Percentiles rank a stretch among this genome's conserved stretches.
phyloP scores from a whole-genome alignment of 371 early-diverging fungal genomes.

The Chytridium lagenaria region DNA sequence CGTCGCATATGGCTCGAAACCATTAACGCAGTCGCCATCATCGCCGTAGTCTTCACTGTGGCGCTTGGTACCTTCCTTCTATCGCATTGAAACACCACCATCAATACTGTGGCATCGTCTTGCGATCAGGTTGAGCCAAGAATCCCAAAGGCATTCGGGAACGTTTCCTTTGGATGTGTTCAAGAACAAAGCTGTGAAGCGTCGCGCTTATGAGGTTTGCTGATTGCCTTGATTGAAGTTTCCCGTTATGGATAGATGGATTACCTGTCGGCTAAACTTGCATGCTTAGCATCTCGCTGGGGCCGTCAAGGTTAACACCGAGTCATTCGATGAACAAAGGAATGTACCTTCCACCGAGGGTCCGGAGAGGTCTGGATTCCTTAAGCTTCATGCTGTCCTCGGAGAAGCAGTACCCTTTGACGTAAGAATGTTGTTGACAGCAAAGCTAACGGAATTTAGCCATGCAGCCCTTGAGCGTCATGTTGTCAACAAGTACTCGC shows the following conservation, averaged over 20 bases:
- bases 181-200: background rate
- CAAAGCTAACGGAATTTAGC: background rate
- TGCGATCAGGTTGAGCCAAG: background rate
- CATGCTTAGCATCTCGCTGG: conserved; percentile 2
- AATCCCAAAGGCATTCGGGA: background rate
- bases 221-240: background rate
- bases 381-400: conserved; percentile 17
- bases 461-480: conserved; percentile 29
- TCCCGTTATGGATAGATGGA: background rate
- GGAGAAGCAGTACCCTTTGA: conserved; percentile 14
- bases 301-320: conserved; percentile 18
- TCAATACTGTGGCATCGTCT: background rate
- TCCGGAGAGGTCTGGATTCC: background rate
- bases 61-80: no score
- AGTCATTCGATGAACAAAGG: background rate
- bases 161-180: background rate
- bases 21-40: conserved; percentile 1
- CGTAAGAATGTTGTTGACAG: conserved; percentile 1
- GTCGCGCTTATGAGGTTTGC: conserved; percentile 2
- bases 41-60: background rate
- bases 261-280: background rate
- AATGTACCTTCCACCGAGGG: background rate
- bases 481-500: conserved; percentile 34
- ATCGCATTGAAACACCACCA: background rate
- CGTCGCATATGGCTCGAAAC: background rate